Evolutionary conservation across 2,329 filamentous ascomycete genomes (phyloP).

Genomic region (Dothistroma septosporum): DNA sequence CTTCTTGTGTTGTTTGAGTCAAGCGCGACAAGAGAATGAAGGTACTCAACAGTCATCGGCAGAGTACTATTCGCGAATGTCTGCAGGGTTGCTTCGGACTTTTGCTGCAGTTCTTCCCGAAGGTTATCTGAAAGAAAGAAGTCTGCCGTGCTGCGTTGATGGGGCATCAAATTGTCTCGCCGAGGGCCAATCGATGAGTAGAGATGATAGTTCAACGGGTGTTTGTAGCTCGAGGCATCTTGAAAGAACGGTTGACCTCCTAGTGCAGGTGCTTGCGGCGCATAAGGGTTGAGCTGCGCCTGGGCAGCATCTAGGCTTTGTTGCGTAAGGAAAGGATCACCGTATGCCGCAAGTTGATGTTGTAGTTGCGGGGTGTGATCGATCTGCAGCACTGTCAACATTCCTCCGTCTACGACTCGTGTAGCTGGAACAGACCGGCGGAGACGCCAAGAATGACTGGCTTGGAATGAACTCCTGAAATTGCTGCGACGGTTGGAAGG

Average conservation of each 20-base stretch:
- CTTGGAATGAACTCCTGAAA: constrained; percentile 53
- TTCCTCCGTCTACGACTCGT: background rate
- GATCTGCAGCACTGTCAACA: constrained; percentile 12
- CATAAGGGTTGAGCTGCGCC: constrained; percentile 61
- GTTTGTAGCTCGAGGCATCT: constrained; percentile 53
- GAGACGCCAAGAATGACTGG: constrained; percentile 52
- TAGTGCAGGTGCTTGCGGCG: constrained; percentile 63
- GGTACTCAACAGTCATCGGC: constrained; percentile 73
- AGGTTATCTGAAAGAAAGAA: constrained; percentile 87
- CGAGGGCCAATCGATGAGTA: constrained; percentile 86
- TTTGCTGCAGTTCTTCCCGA: constrained; percentile 84
- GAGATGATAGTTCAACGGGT: constrained; percentile 78
- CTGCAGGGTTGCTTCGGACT: constrained; percentile 78
- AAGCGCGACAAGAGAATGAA: constrained; percentile 85
- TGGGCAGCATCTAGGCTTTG: constrained; percentile 34
- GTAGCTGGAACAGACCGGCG: constrained; percentile 28
- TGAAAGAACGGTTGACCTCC: constrained; percentile 64
- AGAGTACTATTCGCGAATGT: constrained; percentile 70
- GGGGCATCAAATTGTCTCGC: constrained; percentile 73
- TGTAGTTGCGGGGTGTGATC: constrained; percentile 28
- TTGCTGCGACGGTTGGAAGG: constrained; percentile 41
- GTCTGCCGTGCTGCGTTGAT: constrained; percentile 82
- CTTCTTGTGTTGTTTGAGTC: constrained; percentile 78
- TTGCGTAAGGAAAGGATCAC: constrained; percentile 42
- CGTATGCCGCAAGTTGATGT: constrained; percentile 36